Conservation (phyloP, 768 basidiomycete genomes). For the Naematelia encephala region DNA sequence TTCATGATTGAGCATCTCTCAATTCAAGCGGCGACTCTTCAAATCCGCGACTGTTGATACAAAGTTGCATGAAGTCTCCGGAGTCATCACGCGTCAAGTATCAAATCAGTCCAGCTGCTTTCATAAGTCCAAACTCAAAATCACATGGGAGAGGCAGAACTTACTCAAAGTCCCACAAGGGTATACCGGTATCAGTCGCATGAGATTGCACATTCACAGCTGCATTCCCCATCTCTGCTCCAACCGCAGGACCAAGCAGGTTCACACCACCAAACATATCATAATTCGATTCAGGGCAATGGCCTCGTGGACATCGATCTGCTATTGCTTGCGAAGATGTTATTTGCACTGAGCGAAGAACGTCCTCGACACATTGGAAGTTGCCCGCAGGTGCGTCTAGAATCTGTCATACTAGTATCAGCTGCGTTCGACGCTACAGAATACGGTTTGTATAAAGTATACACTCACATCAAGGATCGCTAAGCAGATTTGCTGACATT, state of each 20-base stretch:
- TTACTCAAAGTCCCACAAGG: not conserved
- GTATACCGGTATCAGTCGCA: not conserved
- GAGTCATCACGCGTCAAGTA: not conserved
- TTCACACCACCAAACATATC: no score
- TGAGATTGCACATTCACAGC: not conserved
- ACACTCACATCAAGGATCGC: slow-evolving; percentile 3
- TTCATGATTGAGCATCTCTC: no score
- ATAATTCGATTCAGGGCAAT: no score
- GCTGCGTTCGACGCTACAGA: no score
- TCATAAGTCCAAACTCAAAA: not conserved
- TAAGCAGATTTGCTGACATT: not conserved
- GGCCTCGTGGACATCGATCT: not conserved
- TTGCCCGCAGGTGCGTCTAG: not conserved
- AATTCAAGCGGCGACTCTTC: no score
- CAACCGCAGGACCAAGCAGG: no score
- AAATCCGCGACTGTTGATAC: no score
- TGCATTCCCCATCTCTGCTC: no score
- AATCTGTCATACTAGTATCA: not conserved
- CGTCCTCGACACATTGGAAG: not conserved
- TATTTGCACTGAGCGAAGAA: not conserved
- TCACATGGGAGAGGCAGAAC: not conserved
- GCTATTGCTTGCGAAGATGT: not conserved
- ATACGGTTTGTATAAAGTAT: not conserved
- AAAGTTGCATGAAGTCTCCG: no score
- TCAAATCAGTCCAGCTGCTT: not conserved